Evolutionary conservation across 495 filamentous ascomycete genomes (phyloP).

Genomic region (Coniosporium apollinis): DNA sequence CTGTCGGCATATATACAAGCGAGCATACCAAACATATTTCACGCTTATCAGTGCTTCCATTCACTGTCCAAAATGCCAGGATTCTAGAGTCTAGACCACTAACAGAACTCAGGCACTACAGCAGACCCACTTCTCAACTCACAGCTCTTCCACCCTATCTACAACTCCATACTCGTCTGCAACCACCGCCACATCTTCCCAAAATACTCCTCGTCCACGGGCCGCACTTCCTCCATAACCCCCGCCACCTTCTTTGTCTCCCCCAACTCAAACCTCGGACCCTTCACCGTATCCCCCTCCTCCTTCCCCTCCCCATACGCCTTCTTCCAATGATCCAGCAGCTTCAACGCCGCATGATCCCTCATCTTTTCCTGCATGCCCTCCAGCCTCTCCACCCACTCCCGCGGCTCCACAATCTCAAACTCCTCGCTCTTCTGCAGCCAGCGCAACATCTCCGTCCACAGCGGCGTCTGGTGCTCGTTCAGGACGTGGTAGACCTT

Average conservation of each 20-base stretch:
- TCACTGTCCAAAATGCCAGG: no score
- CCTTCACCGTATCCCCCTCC: slow-evolving; percentile 1
- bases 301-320: slow-evolving; percentile 16
- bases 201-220: slow-evolving; percentile 26
- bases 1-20: no score
- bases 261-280: slow-evolving; percentile 19
- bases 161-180: slow-evolving; percentile 10
- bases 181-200: slow-evolving; percentile 32
- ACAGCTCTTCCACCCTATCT: no score
- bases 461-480: slow-evolving; percentile 22
- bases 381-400: slow-evolving; percentile 30
- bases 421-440: slow-evolving; percentile 20
- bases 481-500: slow-evolving; percentile 37
- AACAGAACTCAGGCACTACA: no score
- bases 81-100: no score
- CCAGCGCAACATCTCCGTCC: slow-evolving; percentile 31
- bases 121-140: no score
- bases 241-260: slow-evolving; percentile 18
- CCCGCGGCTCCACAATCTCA: slow-evolving; percentile 19
- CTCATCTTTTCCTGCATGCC: slow-evolving; percentile 4
- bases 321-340: slow-evolving; percentile 32
- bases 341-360: slow-evolving; percentile 24
- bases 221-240: slow-evolving; percentile 20
- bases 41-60: no score
- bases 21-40: no score